phyloP scores from a whole-genome alignment of 2,329 filamentous ascomycete genomes.

The Cladosporium sphaerospermum region DNA sequence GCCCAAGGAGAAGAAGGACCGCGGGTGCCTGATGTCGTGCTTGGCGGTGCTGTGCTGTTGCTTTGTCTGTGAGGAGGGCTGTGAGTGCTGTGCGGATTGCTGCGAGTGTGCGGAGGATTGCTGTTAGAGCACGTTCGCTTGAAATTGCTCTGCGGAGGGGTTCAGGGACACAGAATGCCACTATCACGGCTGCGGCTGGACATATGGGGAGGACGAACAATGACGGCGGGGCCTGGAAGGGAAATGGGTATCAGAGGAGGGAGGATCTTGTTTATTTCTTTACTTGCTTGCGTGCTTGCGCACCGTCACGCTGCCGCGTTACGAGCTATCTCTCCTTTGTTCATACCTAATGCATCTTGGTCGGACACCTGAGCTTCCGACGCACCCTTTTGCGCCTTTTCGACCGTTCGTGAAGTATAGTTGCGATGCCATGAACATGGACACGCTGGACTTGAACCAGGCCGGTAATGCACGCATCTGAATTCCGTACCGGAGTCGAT shows the following conservation, averaged over 20 bases:
- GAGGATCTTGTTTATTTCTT: neutral
- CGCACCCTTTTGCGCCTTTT: too few relatives aligned
- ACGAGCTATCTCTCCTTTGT: conserved; percentile 7
- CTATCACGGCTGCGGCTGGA: too few relatives aligned
- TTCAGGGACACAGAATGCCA: neutral
- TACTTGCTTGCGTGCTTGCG: conserved; percentile 1
- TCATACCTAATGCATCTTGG: conserved; percentile 7
- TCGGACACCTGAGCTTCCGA: neutral
- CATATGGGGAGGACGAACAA: too few relatives aligned
- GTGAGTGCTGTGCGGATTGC: conserved; percentile 59
- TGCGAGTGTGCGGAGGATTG: conserved; percentile 45
- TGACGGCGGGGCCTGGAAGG: too few relatives aligned
- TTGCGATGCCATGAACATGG: too few relatives aligned
- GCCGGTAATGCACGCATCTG: too few relatives aligned
- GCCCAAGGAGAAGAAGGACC: conserved; percentile 41
- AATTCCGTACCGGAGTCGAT: too few relatives aligned
- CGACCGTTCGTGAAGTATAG: too few relatives aligned
- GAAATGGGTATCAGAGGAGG: too few relatives aligned
- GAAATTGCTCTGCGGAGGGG: neutral
- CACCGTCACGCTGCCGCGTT: neutral
- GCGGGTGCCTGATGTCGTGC: conserved; percentile 48
- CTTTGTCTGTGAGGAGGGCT: conserved; percentile 58
- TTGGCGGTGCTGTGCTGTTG: conserved; percentile 56
- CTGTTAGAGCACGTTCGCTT: conserved; percentile 17
- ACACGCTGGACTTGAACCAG: too few relatives aligned